Conservation (phyloP, 202 grass and related monocot genomes). For the Schoenoplectus triqueter region DNA sequence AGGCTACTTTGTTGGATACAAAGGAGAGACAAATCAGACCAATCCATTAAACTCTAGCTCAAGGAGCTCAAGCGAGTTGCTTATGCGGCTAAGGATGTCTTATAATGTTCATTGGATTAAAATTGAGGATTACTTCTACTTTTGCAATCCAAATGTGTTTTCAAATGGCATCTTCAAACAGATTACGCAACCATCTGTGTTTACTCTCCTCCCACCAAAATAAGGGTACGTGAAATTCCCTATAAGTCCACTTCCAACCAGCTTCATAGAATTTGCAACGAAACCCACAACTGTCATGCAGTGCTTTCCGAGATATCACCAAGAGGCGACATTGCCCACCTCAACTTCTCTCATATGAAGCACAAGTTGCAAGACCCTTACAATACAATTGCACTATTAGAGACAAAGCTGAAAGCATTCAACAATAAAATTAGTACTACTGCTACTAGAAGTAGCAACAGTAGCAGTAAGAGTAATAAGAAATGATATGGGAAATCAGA, state of each 20-base stretch:
- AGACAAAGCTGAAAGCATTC: constrained; percentile 43
- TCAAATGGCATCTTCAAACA: constrained; percentile 23
- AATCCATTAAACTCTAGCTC: constrained; percentile 1
- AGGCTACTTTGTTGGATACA: not conserved
- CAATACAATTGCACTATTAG: constrained; percentile 31
- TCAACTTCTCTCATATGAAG: constrained; percentile 51
- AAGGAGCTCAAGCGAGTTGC: constrained; percentile 20
- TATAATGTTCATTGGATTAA: not conserved
- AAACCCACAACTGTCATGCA: constrained; percentile 9
- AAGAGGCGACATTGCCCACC: constrained; percentile 40
- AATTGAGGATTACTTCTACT: constrained; percentile 25
- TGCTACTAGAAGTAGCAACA: not conserved
- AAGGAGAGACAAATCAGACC: not conserved
- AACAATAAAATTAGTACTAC: not conserved
- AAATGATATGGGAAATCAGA: not conserved
- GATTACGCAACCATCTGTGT: constrained; percentile 22
- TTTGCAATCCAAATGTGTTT: constrained; percentile 16
- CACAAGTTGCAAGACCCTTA: constrained; percentile 31
- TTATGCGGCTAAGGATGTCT: too few relatives aligned
- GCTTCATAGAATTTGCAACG: constrained; percentile 24
- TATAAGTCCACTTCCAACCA: not conserved
- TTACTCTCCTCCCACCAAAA: constrained; percentile 35
- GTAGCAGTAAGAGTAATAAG: not conserved
- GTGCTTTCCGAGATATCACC: constrained; percentile 29
- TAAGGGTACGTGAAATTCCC: constrained; percentile 25